These are phyloP conservation scores for Fraxinus sp. DNA, from an alignment of 305 asterid species.

Conservation along the genomic window DNA sequence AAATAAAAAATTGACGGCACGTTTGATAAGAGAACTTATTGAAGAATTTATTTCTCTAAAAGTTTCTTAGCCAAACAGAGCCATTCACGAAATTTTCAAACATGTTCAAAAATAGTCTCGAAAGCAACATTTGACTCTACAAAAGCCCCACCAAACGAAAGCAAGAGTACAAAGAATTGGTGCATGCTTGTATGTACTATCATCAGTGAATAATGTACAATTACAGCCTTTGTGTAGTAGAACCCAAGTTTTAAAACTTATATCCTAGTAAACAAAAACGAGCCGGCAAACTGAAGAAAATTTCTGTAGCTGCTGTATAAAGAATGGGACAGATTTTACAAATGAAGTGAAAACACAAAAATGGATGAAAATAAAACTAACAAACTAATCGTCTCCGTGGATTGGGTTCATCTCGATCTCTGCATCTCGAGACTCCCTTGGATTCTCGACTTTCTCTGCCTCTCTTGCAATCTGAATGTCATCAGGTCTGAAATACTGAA, in stretches of 20 bases:
- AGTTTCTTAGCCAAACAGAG: neutral
- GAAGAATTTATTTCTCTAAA: neutral
- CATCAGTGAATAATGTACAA: constrained; percentile 26
- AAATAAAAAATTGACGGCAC: neutral
- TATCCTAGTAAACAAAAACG: constrained; percentile 26
- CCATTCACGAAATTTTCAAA: neutral
- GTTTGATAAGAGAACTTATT: neutral
- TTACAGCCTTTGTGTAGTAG: constrained; percentile 38
- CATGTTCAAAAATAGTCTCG: neutral
- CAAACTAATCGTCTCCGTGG: constrained; percentile 36
- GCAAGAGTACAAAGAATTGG: neutral
- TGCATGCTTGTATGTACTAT: neutral
- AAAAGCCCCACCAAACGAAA: neutral
- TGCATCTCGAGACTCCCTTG: constrained; percentile 25
- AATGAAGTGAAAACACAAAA: neutral
- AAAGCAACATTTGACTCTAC: neutral
- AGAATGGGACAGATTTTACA: constrained; percentile 30
- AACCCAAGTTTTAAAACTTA: constrained; percentile 31
- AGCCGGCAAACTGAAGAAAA: constrained; percentile 16
- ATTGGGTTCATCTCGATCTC: constrained; percentile 72
- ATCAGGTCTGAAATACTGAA: constrained; percentile 49
- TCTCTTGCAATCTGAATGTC: constrained; percentile 81
- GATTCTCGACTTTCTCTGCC: constrained; percentile 57
- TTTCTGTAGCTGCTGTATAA: constrained; percentile 33
- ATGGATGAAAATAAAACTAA: neutral